Evolutionary conservation across 305 asterid genomes (phyloP).

Genomic region (Solanum chacoense): DNA sequence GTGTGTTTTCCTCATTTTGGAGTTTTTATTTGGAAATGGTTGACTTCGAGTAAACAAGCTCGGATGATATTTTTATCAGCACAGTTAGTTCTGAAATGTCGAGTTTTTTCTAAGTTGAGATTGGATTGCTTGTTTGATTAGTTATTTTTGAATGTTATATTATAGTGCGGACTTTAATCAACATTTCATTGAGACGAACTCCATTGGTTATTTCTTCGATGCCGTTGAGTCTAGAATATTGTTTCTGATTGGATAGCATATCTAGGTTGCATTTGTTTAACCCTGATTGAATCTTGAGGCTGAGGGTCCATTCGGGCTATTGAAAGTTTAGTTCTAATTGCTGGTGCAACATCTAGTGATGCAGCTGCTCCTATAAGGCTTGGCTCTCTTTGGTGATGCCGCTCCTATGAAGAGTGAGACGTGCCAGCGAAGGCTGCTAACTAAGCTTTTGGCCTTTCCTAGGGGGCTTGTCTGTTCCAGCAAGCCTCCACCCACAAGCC

Average conservation of each 20-base stretch:
- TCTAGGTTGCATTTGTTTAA: not conserved
- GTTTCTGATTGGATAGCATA: not conserved
- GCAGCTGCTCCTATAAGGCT: no score
- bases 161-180: not conserved
- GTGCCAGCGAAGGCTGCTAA: no score
- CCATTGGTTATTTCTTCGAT: not conserved
- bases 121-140: not conserved
- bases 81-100: not conserved
- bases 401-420: no score
- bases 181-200: not conserved
- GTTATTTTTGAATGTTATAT: no score
- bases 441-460: no score
- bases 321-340: no score
- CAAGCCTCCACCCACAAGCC: not conserved
- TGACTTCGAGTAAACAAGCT: not conserved
- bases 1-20: not conserved
- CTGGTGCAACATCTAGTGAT: no score
- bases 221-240: not conserved
- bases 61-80: not conserved
- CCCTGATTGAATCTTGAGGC: not conserved
- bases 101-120: not conserved
- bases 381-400: no score
- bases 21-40: not conserved
- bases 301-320: no score
- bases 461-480: no score